phyloP scores from a whole-genome alignment of 768 basidiomycete species.

The Punctularia strigosozonata region DNA sequence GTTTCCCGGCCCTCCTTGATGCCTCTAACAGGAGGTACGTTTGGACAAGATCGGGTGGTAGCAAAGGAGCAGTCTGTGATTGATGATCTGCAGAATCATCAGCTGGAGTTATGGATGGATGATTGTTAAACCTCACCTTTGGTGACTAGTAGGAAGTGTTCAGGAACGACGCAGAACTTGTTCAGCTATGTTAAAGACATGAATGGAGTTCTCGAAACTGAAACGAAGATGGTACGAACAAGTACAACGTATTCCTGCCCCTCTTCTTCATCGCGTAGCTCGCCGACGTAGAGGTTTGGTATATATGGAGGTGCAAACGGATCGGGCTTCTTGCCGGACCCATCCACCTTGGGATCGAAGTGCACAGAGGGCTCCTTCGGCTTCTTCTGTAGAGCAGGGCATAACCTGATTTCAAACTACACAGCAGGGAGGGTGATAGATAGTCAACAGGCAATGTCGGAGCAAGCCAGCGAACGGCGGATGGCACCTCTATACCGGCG shows the following conservation, averaged over 20 bases:
- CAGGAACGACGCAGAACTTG: constrained; percentile 74
- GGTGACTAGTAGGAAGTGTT: constrained; percentile 81
- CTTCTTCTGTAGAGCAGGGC: constrained; percentile 79
- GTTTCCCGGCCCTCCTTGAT: constrained; percentile 45
- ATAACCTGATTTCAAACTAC: constrained; percentile 80
- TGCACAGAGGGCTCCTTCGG: constrained; percentile 36
- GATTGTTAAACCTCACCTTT: constrained; percentile 43
- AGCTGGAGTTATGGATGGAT: neutral
- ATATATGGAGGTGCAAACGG: constrained; percentile 87
- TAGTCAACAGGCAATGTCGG: neutral
- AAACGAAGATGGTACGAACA: constrained; percentile 30
- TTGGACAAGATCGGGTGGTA: constrained; percentile 69
- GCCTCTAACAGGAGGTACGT: constrained; percentile 65
- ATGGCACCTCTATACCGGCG: constrained; percentile 37
- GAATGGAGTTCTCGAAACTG: neutral
- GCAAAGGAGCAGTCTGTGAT: constrained; percentile 70
- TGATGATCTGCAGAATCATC: constrained; percentile 40
- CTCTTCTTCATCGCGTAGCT: constrained; percentile 50
- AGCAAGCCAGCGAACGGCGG: neutral
- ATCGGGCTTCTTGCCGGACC: constrained; percentile 31
- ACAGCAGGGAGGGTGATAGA: constrained; percentile 1
- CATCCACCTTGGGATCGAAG: constrained; percentile 18
- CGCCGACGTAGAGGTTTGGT: constrained; percentile 62
- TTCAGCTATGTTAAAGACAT: constrained; percentile 45
- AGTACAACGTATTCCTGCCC: constrained; percentile 54